Evolutionary conservation across 768 basidiomycete species (phyloP), one percentile per base, ranked within the genome.

Genomic region (Pisolithus tinctorius): DNA sequence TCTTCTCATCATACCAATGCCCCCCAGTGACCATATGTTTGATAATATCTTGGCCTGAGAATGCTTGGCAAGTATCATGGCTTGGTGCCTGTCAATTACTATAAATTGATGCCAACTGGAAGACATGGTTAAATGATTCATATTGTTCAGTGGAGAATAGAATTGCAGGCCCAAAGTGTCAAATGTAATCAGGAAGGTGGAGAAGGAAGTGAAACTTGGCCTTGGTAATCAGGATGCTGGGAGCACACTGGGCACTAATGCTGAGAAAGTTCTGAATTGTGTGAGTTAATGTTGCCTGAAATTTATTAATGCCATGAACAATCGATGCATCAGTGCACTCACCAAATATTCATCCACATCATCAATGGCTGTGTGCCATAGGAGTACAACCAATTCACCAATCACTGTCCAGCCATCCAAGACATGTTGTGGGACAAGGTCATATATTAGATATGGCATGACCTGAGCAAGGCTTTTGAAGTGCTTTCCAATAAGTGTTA

Each of bases 401-500:
- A 42, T 42, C 10, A n/a, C 8, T 23, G 41, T 42, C 41, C 41
- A 60, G 17, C 40, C 49, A 43, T 48, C 6, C 9, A 57, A 51
- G 0, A 60, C 17, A n/a, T 4, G 47, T 3, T 50, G 16, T 1
- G 56, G 53, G 3, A 61, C 45, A 6, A 58, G 47, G 29, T 61
- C 63, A 1, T 65, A 47, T 0, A 46, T 6, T 1, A 68, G 39
- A 49, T 71, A 69, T 6, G 55, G 17, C 4, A 74, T 62, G 1
- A 70, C 36, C 43, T 72, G 71, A 0, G 48, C 48, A 8, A 60
- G 26, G 20, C 50, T 59, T 14, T 60, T 60, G 54, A 59, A 60
- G 26, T 60, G 50, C n/a, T 55, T 66, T 4, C 66, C 63, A 9
- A 68, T 23, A 55, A 45, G 43, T 0, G n/a, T n/a, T n/a, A n/a